These are phyloP conservation scores for Lactarius tabidus DNA, from an alignment of 768 basidiomycete genomes.

Conservation along the genomic window DNA sequence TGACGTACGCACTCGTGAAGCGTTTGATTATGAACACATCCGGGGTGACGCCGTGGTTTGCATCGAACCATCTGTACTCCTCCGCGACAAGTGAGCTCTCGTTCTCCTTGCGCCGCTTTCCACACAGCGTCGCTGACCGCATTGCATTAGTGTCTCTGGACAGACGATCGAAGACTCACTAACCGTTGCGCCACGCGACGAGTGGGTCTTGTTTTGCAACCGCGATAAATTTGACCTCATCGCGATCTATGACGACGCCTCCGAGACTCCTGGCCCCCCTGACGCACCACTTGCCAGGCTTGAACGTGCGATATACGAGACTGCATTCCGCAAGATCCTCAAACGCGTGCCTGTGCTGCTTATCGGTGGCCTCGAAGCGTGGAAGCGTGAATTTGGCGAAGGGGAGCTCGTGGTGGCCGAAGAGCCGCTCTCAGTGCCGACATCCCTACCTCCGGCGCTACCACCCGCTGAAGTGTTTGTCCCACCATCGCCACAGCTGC, in stretches of 20 bases:
- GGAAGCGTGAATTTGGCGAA: conserved; percentile 59
- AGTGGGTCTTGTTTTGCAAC: conserved; percentile 71
- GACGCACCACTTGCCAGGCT: conserved; percentile 56
- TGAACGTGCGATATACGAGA: conserved; percentile 65
- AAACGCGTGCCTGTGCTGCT: conserved; percentile 78
- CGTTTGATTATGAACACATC: conserved; percentile 74
- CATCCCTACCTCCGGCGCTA: neutral
- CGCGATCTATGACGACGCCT: conserved; percentile 73
- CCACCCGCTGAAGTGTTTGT: neutral
- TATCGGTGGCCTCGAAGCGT: conserved; percentile 79
- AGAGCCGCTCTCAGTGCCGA: neutral
- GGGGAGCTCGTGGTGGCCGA: conserved; percentile 33
- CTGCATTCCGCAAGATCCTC: conserved; percentile 65
- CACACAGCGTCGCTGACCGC: neutral
- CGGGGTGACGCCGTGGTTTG: conserved; percentile 67
- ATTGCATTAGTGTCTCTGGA: conserved; percentile 52
- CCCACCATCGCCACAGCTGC: conserved; percentile 10
- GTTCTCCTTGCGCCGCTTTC: neutral
- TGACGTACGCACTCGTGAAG: conserved; percentile 75
- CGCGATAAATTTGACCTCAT: conserved; percentile 88
- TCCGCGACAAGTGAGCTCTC: conserved; percentile 57
- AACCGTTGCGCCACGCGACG: conserved; percentile 61
- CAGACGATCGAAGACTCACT: conserved; percentile 71
- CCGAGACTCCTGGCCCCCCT: conserved; percentile 47
- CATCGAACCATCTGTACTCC: conserved; percentile 76